Conservation (phyloP, 106 monocot species). For the Platanthera zijinensis region DNA sequence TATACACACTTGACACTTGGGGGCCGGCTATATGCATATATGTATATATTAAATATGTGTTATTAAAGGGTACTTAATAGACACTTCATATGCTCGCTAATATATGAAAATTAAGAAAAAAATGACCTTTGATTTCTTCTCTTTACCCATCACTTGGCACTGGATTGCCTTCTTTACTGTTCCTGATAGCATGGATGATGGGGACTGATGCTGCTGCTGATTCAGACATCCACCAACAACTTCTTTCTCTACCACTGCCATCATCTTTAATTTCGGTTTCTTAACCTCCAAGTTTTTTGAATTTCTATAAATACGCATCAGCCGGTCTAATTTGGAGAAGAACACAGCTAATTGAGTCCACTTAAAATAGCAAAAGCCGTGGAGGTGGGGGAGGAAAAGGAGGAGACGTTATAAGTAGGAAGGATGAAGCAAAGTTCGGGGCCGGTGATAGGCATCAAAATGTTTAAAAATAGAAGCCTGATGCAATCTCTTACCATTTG, state of each 20-base stretch:
- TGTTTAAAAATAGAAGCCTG: no score
- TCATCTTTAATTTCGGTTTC: conserved; percentile 1
- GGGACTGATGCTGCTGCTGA: conserved; percentile 17
- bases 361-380: neutral
- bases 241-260: neutral
- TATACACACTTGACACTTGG: no score
- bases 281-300: conserved; percentile 5
- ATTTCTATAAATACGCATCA: conserved; percentile 14
- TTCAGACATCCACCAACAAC: conserved; percentile 8
- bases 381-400: no score
- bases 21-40: no score
- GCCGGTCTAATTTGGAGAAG: neutral
- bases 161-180: no score
- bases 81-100: neutral
- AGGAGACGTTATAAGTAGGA: neutral
- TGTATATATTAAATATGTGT: no score
- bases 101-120: neutral
- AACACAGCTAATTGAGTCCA: neutral
- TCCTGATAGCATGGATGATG: conserved; percentile 20
- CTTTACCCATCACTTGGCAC: neutral
- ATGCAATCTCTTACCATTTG: no score
- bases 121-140: neutral
- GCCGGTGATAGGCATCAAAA: conserved; percentile 17
- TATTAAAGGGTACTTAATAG: no score
- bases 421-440: conserved; percentile 20